Conservation (phyloP, 2,329 filamentous ascomycete species). For the Scortechinia acanthostroma region DNA sequence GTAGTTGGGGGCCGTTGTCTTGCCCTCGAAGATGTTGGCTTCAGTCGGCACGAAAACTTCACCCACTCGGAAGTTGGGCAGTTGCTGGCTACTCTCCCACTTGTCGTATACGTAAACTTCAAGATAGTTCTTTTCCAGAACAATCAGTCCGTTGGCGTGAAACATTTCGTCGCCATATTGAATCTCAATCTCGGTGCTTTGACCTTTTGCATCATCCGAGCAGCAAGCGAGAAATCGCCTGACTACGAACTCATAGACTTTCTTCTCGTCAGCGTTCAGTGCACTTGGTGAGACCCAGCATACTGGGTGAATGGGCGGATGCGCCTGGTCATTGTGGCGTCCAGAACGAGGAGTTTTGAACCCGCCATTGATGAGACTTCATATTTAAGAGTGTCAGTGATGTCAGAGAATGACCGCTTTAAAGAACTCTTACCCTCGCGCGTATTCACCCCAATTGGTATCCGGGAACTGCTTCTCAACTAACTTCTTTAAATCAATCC, state of each 20-base stretch:
- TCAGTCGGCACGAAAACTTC: constrained; percentile 84
- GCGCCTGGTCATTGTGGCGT: constrained; percentile 87
- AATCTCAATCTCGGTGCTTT: constrained; percentile 78
- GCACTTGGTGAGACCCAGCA: constrained; percentile 69
- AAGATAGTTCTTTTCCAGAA: constrained; percentile 84
- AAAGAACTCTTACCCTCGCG: constrained; percentile 39
- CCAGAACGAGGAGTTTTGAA: constrained; percentile 80
- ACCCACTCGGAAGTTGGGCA: constrained; percentile 73
- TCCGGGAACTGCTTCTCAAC: constrained; percentile 79
- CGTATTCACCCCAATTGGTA: constrained; percentile 72
- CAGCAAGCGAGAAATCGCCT: constrained; percentile 92
- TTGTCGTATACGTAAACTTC: constrained; percentile 95
- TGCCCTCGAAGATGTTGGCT: constrained; percentile 83
- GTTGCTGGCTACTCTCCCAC: constrained; percentile 79
- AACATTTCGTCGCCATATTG: constrained; percentile 79
- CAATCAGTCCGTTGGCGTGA: constrained; percentile 73
- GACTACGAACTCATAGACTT: constrained; percentile 86
- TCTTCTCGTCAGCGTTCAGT: constrained; percentile 58
- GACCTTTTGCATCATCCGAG: constrained; percentile 84
- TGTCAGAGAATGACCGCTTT: neutral
- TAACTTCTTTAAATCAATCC: constrained; percentile 74
- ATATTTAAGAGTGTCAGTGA: neutral
- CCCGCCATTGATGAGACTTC: constrained; percentile 56
- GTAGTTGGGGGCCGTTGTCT: constrained; percentile 77
- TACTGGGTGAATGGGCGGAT: constrained; percentile 93